These are phyloP conservation scores for Fusarium phyllophilum DNA, from an alignment of 2,329 filamentous ascomycete species.

Conservation along the genomic window DNA sequence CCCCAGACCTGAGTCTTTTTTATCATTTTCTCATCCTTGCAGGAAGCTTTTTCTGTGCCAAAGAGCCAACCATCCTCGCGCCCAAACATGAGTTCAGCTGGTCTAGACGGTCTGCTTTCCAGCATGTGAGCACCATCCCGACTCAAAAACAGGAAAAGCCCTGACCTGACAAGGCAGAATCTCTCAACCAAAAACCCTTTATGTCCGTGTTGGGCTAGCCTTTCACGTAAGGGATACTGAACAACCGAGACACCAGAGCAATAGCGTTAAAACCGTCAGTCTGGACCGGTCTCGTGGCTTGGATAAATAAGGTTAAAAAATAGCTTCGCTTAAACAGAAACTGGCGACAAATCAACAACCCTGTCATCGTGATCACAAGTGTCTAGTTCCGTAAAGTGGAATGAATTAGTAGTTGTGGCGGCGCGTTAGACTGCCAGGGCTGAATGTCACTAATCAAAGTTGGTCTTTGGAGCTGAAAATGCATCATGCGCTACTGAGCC, in stretches of 20 bases:
- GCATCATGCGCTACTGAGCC: not conserved
- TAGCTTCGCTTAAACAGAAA: not conserved
- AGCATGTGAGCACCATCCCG: not conserved
- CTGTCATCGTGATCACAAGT: not conserved
- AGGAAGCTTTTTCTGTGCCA: not conserved
- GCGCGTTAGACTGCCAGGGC: not conserved
- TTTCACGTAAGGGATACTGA: not conserved
- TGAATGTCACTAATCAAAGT: not conserved
- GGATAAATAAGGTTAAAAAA: constrained; percentile 19
- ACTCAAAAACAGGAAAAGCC: not conserved
- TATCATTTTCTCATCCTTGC: too few species aligned
- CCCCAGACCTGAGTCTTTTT: not conserved
- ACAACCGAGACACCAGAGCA: not conserved
- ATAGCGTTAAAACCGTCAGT: not conserved
- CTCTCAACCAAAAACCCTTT: not conserved
- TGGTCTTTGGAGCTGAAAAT: constrained; percentile 3
- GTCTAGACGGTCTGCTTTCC: not conserved
- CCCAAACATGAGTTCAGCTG: not conserved
- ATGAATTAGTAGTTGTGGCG: constrained; percentile 11
- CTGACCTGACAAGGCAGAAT: not conserved
- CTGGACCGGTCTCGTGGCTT: constrained; percentile 11
- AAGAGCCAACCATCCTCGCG: not conserved
- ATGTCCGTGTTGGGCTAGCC: not conserved
- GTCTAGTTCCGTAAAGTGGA: not conserved
- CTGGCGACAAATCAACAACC: constrained; percentile 1